These are phyloP conservation scores for Physcomitrium patens DNA, from an alignment of 225 moss, liverwort and hornwort genomes.

Conservation along the genomic window DNA sequence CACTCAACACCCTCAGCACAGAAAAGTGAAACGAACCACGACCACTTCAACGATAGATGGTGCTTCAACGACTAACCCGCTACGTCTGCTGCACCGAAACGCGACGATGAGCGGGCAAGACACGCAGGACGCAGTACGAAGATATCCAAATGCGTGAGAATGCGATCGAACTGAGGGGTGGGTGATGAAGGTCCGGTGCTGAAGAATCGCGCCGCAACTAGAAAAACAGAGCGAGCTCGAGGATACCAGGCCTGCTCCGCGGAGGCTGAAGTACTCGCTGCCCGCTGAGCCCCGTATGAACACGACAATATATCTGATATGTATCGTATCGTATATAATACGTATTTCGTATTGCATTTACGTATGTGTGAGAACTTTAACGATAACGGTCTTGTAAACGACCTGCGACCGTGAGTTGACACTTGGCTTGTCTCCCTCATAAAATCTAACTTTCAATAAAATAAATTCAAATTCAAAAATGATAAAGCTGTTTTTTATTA, in stretches of 20 bases:
- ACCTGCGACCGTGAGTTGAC: neutral
- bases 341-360: neutral
- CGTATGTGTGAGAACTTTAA: neutral
- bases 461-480: too few relatives aligned
- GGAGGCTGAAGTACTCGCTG: slow-evolving; percentile 36
- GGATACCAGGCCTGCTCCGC: neutral
- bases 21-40: neutral
- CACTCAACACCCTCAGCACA: neutral
- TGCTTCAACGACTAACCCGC: slow-evolving; percentile 15
- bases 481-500: too few relatives aligned
- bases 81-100: neutral
- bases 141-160: neutral
- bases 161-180: neutral
- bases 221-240: neutral
- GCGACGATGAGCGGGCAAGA: neutral
- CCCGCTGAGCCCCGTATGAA: neutral
- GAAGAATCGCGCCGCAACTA: neutral
- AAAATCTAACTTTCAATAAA: too few relatives aligned
- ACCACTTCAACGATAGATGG: slow-evolving; percentile 32
- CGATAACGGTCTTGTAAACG: slow-evolving; percentile 33
- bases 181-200: slow-evolving; percentile 14
- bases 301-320: neutral
- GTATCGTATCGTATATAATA: neutral
- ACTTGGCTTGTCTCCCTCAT: too few relatives aligned
- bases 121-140: neutral